Evolutionary conservation across 129 eudicot genomes (phyloP).

Genomic region (Sambucus nigra): DNA sequence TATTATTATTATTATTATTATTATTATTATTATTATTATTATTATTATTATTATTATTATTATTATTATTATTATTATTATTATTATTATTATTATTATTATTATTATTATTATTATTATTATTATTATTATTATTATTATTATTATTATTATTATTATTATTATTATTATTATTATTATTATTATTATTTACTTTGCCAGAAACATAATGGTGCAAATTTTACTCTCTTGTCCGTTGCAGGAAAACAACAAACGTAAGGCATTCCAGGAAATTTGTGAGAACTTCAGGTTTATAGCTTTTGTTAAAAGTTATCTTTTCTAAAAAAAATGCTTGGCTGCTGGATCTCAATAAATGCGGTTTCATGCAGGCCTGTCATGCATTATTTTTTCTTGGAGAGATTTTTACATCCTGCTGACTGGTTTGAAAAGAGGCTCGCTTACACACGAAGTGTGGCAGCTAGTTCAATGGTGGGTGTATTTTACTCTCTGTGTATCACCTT

Average conservation of each 20-base stretch:
- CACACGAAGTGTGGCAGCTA: constrained; percentile 96
- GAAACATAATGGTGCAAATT: not conserved
- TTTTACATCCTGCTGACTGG: constrained; percentile 91
- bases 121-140: too few species aligned
- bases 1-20: too few species aligned
- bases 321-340: not conserved
- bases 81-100: too few species aligned
- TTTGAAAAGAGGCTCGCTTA: constrained; percentile 95
- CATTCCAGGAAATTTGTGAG: constrained; percentile 70
- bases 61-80: too few species aligned
- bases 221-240: constrained; percentile 15
- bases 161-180: too few species aligned
- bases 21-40: too few species aligned
- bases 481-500: constrained; percentile 1
- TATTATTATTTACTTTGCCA: not conserved
- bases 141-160: too few species aligned
- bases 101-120: too few species aligned
- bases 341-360: constrained; percentile 7
- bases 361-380: constrained; percentile 95
- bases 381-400: constrained; percentile 85
- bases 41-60: too few species aligned
- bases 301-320: not conserved
- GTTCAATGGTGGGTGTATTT: constrained; percentile 69
- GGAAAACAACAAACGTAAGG: constrained; percentile 88
- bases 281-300: constrained; percentile 64